A percentile compares a stretch with the other conserved stretches of the same genome.
Evolutionary conservation across 257 asterid genomes (phyloP).

Genomic region (Oldenlandia corymbosa): DNA sequence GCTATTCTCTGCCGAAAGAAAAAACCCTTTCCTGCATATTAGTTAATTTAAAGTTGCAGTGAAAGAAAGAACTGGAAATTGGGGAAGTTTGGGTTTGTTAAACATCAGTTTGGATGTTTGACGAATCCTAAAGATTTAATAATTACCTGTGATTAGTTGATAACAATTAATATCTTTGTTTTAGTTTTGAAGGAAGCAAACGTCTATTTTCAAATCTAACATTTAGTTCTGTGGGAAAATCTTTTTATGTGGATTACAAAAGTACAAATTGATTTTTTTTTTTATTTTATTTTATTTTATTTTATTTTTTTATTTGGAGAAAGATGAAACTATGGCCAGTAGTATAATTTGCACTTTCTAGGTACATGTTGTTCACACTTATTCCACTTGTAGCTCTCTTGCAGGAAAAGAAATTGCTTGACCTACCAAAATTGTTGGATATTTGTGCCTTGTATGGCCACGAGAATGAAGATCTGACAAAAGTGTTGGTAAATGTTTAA

Average conservation of each 20-base stretch:
- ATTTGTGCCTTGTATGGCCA: constrained; percentile 81
- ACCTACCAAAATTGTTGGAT: constrained; percentile 81
- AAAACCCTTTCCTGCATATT: not conserved
- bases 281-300: too few relatives aligned
- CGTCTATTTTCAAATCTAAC: too few relatives aligned
- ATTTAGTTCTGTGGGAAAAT: not conserved
- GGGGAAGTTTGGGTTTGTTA: not conserved
- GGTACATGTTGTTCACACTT: constrained; percentile 37
- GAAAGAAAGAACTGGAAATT: not conserved
- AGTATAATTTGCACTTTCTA: not conserved
- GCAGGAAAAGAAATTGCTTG: constrained; percentile 90
- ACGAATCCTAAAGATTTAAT: not conserved
- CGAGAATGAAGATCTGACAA: constrained; percentile 87
- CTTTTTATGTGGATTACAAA: not conserved
- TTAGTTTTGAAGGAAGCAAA: too few relatives aligned
- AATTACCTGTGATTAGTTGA: not conserved
- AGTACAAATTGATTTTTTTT: too few relatives aligned
- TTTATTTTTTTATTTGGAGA: too few relatives aligned
- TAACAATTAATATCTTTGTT: too few relatives aligned
- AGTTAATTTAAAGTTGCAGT: not conserved
- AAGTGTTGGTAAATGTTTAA: constrained; percentile 48
- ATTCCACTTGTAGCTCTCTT: constrained; percentile 68
- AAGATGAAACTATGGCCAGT: not conserved
- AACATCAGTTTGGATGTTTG: not conserved
- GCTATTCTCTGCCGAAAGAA: not conserved